phyloP scores from a whole-genome alignment of 495 filamentous ascomycete genomes.

The Cryomyces antarcticus region DNA sequence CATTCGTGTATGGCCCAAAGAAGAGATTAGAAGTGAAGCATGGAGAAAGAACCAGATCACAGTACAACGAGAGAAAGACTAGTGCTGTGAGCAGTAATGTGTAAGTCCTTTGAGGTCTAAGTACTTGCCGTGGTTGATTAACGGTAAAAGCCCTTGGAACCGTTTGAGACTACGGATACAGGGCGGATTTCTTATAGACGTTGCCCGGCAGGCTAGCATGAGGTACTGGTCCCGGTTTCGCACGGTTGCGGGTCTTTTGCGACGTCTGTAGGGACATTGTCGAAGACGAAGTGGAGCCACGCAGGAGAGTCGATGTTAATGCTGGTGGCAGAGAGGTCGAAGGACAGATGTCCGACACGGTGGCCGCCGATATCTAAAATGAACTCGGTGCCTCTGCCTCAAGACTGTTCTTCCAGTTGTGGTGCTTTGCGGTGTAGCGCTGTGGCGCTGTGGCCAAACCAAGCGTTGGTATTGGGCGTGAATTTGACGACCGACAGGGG shows the following conservation, averaged over 20 bases:
- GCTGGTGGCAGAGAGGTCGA: conserved; percentile 11
- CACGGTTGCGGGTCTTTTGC: conserved; percentile 7
- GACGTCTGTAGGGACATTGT: conserved; percentile 13
- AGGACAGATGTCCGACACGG: conserved; percentile 13
- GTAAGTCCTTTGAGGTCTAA: too few relatives aligned
- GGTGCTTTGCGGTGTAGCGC: background rate
- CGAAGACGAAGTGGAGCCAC: conserved; percentile 12
- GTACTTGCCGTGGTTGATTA: too few relatives aligned
- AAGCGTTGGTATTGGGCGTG: conserved; percentile 2
- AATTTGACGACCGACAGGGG: conserved; percentile 11
- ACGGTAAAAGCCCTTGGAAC: too few relatives aligned
- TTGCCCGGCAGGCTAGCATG: too few relatives aligned
- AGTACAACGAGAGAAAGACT: too few relatives aligned
- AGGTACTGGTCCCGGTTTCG: conserved; percentile 14
- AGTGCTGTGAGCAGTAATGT: too few relatives aligned
- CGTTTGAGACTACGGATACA: too few relatives aligned
- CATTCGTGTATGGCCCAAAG: too few relatives aligned
- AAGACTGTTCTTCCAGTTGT: conserved; percentile 1
- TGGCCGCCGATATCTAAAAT: conserved; percentile 16
- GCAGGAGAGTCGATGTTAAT: conserved; percentile 15
- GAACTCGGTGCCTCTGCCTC: conserved; percentile 11
- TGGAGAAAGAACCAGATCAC: too few relatives aligned
- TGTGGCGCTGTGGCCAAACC: conserved; percentile 7
- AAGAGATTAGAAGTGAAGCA: too few relatives aligned
- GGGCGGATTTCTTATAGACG: too few relatives aligned